These are phyloP conservation scores for Penicillium cataractarum DNA, from an alignment of 495 filamentous ascomycete genomes.

Conservation along the genomic window DNA sequence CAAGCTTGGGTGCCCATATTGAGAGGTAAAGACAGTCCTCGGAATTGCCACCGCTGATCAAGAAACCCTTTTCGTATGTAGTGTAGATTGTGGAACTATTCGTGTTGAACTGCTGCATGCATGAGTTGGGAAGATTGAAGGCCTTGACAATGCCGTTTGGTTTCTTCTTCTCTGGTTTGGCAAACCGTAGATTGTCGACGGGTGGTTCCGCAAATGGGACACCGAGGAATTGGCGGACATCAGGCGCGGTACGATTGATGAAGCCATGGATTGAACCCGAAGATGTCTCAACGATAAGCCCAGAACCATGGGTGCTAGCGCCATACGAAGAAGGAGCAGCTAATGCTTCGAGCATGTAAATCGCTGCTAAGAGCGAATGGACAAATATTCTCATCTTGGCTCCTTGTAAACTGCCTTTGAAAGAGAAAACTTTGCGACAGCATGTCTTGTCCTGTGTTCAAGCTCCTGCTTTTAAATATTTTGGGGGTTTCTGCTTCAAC, in stretches of 20 bases:
- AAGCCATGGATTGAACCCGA: constrained; percentile 34
- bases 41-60: constrained; percentile 5
- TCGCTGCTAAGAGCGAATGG: not conserved
- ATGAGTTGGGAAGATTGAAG: constrained; percentile 15
- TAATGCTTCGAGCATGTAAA: not conserved
- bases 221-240: constrained; percentile 37
- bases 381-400: not conserved
- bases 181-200: constrained; percentile 21
- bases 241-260: constrained; percentile 32
- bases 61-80: constrained; percentile 9
- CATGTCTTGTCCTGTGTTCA: not conserved
- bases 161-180: constrained; percentile 14
- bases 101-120: constrained; percentile 18
- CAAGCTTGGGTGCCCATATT: constrained; percentile 27
- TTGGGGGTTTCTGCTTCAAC: not conserved
- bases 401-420: not conserved
- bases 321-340: constrained; percentile 12
- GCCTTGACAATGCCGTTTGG: constrained; percentile 3
- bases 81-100: constrained; percentile 18
- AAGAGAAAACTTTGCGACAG: not conserved
- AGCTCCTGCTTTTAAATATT: not conserved
- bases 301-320: not conserved
- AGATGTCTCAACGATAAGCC: constrained; percentile 25
- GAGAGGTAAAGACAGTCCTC: constrained; percentile 45
- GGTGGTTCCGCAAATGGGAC: constrained; percentile 37